A percentile compares a stretch with the other conserved stretches of the same genome.
Conservation (phyloP, 2,329 filamentous ascomycete genomes). For the Pseudopyricularia javanii region DNA sequence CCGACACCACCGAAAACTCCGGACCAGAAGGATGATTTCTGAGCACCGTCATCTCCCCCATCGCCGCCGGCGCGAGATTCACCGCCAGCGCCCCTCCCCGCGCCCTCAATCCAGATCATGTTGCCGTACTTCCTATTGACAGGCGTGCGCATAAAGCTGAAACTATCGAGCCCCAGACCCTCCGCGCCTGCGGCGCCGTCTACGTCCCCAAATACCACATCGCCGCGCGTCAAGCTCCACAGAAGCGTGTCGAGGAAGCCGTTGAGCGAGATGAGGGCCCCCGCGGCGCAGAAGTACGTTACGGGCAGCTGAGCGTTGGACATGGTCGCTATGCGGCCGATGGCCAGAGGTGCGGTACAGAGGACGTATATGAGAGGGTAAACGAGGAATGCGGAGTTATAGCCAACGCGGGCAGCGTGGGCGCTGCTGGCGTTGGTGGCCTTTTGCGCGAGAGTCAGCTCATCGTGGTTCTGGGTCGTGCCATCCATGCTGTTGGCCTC, state of each 20-base stretch:
- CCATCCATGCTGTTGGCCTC: slow-evolving; percentile 14
- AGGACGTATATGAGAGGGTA: slow-evolving; percentile 59
- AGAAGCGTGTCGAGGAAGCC: slow-evolving; percentile 22
- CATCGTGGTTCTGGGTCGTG: no score
- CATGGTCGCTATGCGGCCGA: slow-evolving; percentile 52
- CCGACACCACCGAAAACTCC: slow-evolving; percentile 1
- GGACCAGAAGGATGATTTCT: background rate
- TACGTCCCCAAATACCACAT: slow-evolving; percentile 13
- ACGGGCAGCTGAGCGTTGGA: slow-evolving; percentile 31
- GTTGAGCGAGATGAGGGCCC: slow-evolving; percentile 36
- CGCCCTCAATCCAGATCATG: slow-evolving; percentile 18
- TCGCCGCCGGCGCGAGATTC: slow-evolving; percentile 8
- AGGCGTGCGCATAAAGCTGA: slow-evolving; percentile 19
- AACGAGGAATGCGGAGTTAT: slow-evolving; percentile 40
- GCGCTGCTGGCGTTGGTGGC: background rate
- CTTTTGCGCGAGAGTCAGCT: slow-evolving; percentile 16
- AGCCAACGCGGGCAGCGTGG: slow-evolving; percentile 5
- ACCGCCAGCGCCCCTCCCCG: no score
- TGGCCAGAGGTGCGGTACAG: slow-evolving; percentile 55
- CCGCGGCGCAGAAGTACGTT: slow-evolving; percentile 36
- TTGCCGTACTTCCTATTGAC: slow-evolving; percentile 14
- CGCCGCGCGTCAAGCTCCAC: slow-evolving; percentile 15
- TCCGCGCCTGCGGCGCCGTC: slow-evolving; percentile 14
- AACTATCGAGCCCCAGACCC: slow-evolving; percentile 29
- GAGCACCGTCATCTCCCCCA: background rate